phyloP scores from a whole-genome alignment of 441 rosid genomes.

The Hura crepitans region DNA sequence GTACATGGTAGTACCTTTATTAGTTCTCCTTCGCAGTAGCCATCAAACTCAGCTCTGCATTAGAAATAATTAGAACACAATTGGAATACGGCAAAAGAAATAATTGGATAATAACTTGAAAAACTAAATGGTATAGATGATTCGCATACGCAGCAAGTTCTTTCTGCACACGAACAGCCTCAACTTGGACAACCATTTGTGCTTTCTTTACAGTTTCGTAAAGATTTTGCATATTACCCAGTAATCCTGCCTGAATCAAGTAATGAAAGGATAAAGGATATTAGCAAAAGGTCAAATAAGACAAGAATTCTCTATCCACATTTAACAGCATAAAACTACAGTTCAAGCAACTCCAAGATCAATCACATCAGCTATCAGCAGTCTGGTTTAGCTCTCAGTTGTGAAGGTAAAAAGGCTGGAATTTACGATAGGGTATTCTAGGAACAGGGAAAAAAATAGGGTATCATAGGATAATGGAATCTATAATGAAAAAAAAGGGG shows the following conservation, averaged over 20 bases:
- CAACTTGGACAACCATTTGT: constrained; percentile 94
- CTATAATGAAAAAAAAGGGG: too few species aligned
- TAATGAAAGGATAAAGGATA: neutral
- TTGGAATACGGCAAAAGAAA: neutral
- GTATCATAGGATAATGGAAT: neutral
- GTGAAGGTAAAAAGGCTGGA: neutral
- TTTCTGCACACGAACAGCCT: constrained; percentile 86
- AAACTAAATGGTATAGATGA: constrained; percentile 5
- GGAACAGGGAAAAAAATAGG: too few species aligned
- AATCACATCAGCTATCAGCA: too few species aligned
- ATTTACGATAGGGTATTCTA: too few species aligned
- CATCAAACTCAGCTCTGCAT: constrained; percentile 92
- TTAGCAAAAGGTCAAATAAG: neutral
- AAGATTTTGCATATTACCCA: constrained; percentile 86
- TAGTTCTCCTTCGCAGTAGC: constrained; percentile 89
- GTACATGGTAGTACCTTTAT: constrained; percentile 53
- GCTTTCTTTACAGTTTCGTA: constrained; percentile 93
- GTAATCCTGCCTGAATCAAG: constrained; percentile 69
- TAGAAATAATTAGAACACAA: constrained; percentile 3
- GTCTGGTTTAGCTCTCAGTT: neutral
- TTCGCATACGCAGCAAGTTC: constrained; percentile 78
- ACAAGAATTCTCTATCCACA: neutral
- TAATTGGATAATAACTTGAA: constrained; percentile 15
- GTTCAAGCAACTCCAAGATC: too few species aligned
- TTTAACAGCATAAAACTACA: neutral